Percentiles rank a stretch among this genome's conserved stretches.
Conservation (phyloP, 2,329 filamentous ascomycete genomes). For the Geosmithia morbida region DNA sequence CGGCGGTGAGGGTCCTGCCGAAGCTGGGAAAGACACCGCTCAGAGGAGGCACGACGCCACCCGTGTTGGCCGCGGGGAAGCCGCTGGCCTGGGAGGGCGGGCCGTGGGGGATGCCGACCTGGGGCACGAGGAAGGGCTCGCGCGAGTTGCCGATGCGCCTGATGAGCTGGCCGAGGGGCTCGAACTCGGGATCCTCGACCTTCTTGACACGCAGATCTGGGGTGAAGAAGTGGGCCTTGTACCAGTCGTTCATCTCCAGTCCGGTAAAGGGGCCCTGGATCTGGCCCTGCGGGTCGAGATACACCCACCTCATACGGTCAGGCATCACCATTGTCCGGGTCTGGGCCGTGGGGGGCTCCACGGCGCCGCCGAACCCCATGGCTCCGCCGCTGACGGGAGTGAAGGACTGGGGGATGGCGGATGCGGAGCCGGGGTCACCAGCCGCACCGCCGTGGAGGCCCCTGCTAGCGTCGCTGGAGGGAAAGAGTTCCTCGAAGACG, state of each 20-base stretch:
- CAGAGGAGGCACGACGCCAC: constrained; percentile 71
- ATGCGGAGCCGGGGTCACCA: constrained; percentile 16
- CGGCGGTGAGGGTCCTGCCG: constrained; percentile 87
- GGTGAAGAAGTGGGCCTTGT: constrained; percentile 96
- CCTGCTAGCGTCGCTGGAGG: constrained; percentile 16
- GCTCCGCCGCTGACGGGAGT: constrained; percentile 14
- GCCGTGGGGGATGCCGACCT: constrained; percentile 90
- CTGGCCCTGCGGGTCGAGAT: constrained; percentile 84
- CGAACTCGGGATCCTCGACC: constrained; percentile 83
- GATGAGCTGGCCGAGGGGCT: constrained; percentile 88
- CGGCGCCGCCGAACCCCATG: constrained; percentile 18
- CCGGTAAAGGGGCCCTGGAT: constrained; percentile 92
- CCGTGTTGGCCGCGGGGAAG: constrained; percentile 35
- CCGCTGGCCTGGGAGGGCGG: constrained; percentile 41
- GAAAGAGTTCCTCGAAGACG: constrained; percentile 40
- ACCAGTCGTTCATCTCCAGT: constrained; percentile 99
- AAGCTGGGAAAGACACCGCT: constrained; percentile 92
- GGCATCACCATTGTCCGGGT: constrained; percentile 97
- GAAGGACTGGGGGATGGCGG: constrained; percentile 17
- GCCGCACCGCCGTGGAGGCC: constrained; percentile 20
- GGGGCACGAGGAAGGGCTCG: constrained; percentile 92
- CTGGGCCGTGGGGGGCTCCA: constrained; percentile 47
- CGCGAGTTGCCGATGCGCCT: constrained; percentile 92
- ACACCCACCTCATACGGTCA: constrained; percentile 97
- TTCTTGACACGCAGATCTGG: constrained; percentile 91